Evolutionary conservation across 345 rosid genomes (phyloP), one percentile per base, ranked within the genome.

Genomic region (Citrus unshiu): DNA sequence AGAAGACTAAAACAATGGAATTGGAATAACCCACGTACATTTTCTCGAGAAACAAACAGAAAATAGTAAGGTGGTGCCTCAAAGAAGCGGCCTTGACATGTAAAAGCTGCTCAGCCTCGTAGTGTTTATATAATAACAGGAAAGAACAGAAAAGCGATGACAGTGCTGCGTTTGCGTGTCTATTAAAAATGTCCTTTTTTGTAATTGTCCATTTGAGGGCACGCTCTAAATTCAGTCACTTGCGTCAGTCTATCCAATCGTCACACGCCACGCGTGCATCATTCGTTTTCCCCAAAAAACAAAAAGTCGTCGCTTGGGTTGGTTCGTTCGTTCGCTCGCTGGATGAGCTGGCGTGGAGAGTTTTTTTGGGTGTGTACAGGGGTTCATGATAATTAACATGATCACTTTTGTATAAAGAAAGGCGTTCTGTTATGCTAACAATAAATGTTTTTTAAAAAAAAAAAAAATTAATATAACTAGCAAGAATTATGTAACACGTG

Each of bases 31-130:
- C 16, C 21, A 27, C 16, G 7, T 30, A 27, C 30, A 49, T 27
- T 51, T 51, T 70, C 75, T 21, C 9, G 65, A 21, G 27, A 73
- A 73, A 10, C 51, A 73, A 73, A 73, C 76, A 22, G 51, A 34
- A 57, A 72, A 9, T 3, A 22, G 19, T 21, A 49, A 19, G 3
- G 18, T 4, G 30, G 58, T 21, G 1, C 18, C 7, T 4, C 13
- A 4, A 37, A 62, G 54, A 37, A 39, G 25, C 4, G 9, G 21
- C 12, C 57, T 54, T 46, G 67, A 39, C 27, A 6, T 24, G 7
- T 2, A 27, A 27, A 32, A 70, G n/a, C n/a, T 25, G 65, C 37
- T 25, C 24, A 16, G 22, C 16, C 60, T 19, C 13, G 49, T 4
- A 9, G 70, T 16, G 24, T 22, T 8, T 68, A 68, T n/a, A 24